Evolutionary conservation across 805 yeast genomes (phyloP).

Genomic region (Suhomyces xylopsoci): DNA sequence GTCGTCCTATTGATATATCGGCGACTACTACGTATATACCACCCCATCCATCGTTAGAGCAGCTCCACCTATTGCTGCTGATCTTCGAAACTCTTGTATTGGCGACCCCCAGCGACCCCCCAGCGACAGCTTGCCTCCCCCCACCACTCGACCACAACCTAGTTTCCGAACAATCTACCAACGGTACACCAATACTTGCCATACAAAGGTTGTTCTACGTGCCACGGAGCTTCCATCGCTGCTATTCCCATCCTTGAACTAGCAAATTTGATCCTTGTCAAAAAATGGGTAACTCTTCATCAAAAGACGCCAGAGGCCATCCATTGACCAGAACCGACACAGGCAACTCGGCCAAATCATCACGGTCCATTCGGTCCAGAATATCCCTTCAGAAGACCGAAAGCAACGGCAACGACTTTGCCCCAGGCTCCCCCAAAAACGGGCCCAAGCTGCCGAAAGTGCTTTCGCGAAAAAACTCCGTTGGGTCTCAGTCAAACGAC

Average conservation of each 20-base stretch:
- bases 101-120: background rate
- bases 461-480: conserved; percentile 30
- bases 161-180: background rate
- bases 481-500: conserved; percentile 19
- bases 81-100: background rate
- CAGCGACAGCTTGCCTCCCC: background rate
- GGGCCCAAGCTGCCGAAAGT: conserved; percentile 28
- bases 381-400: conserved; percentile 21
- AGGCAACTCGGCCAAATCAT: conserved; percentile 46
- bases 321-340: conserved; percentile 59
- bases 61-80: background rate
- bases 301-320: conserved; percentile 34
- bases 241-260: background rate
- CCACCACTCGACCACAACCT: background rate
- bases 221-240: background rate
- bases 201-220: background rate
- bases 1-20: background rate
- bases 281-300: conserved; percentile 51
- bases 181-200: background rate
- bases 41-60: background rate
- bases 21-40: background rate
- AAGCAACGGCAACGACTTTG: conserved; percentile 12
- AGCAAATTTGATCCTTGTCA: background rate
- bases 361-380: conserved; percentile 45
- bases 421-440: conserved; percentile 17